A percentile compares a stretch with the other conserved stretches of the same genome.
These are phyloP conservation scores for Pisolithus thermaeus DNA, from an alignment of 1,284 basidiomycete species.

Conservation along the genomic window DNA sequence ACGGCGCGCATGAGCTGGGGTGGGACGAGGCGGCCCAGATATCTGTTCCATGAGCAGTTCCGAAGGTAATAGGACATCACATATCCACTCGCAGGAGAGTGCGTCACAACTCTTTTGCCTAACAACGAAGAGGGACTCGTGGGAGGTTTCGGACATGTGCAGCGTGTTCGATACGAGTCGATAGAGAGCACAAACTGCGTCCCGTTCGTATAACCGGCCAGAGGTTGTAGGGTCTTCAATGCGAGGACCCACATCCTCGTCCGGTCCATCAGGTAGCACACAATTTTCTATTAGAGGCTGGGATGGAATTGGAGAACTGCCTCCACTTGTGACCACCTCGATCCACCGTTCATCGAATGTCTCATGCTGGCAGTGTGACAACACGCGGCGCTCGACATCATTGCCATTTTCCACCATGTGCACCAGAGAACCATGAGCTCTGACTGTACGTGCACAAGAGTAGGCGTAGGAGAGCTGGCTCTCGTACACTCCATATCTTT, in stretches of 20 bases:
- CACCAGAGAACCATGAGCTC: conserved; percentile 47
- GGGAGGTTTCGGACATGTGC: conserved; percentile 2
- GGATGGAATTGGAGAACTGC: conserved; percentile 42
- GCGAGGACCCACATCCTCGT: conserved; percentile 24
- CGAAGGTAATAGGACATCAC: conserved; percentile 44
- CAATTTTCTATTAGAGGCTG: conserved; percentile 34
- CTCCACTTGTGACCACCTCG: conserved; percentile 33
- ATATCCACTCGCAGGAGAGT: conserved; percentile 32
- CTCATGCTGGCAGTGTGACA: conserved; percentile 32
- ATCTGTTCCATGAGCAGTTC: conserved; percentile 36
- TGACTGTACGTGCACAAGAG: conserved; percentile 40
- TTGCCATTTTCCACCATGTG: conserved; percentile 59
- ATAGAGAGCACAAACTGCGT: conserved; percentile 51
- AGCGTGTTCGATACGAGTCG: conserved; percentile 36
- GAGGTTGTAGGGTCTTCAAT: conserved; percentile 51
- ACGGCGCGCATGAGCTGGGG: conserved; percentile 49
- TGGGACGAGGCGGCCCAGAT: conserved; percentile 39
- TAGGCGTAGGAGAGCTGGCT: conserved; percentile 55
- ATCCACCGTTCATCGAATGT: conserved; percentile 38
- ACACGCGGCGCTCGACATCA: conserved; percentile 45
- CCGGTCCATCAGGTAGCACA: conserved; percentile 44
- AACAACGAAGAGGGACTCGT: conserved; percentile 39
- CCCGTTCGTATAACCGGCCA: conserved; percentile 46
- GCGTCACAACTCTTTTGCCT: conserved; percentile 8
- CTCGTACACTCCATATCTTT: conserved; percentile 57